A percentile compares a stretch with the other conserved stretches of the same genome.
Evolutionary conservation across 257 asterid genomes (phyloP).

Genomic region (Jacaranda mimosifolia): DNA sequence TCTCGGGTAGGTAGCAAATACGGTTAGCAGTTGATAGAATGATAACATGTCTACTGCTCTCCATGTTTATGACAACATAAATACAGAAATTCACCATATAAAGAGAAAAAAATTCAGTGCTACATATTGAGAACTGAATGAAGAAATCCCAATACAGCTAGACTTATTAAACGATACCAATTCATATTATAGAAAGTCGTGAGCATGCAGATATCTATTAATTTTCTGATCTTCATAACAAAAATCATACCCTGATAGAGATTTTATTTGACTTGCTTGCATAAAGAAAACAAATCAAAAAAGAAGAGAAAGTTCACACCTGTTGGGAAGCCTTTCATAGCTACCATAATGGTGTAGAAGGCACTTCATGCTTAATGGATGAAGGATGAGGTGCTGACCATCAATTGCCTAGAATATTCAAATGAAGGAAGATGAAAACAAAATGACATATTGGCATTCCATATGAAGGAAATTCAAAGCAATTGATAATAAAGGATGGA

Average conservation of each 20-base stretch:
- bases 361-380: conserved; percentile 91
- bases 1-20: conserved; percentile 15
- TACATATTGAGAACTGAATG: background rate
- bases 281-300: background rate
- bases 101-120: background rate
- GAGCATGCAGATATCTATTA: conserved; percentile 14
- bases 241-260: background rate
- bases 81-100: background rate
- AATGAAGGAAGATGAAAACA: conserved; percentile 30
- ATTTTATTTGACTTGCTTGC: conserved; percentile 22
- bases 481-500: conserved; percentile 1
- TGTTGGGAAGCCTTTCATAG: conserved; percentile 80
- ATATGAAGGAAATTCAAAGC: conserved; percentile 19
- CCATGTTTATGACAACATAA: conserved; percentile 11
- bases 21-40: background rate
- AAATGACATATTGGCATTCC: background rate
- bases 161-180: background rate
- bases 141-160: background rate
- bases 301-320: conserved; percentile 49
- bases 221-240: background rate
- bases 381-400: conserved; percentile 91
- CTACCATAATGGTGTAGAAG: conserved; percentile 87
- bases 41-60: background rate
- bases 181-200: background rate
- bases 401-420: conserved; percentile 71